phyloP scores from a whole-genome alignment of 805 yeast species.

The Crinitomyces ghanaensis region DNA sequence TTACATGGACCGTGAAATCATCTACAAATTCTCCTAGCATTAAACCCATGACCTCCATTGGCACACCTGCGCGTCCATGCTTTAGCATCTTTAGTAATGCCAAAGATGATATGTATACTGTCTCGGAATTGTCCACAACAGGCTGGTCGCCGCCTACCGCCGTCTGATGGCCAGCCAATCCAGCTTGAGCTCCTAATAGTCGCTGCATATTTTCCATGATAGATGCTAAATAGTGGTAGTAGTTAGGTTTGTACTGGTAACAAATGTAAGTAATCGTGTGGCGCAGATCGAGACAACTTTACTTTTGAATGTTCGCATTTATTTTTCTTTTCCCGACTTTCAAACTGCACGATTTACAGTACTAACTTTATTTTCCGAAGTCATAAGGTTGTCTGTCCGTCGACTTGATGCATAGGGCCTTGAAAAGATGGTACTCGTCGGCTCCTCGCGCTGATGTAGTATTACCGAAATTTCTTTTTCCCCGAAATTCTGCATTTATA shows the following conservation, averaged over 20 bases:
- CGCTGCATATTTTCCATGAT: slow-evolving; percentile 25
- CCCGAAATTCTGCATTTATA: too few relatives aligned
- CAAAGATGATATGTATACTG: slow-evolving; percentile 89
- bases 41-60: slow-evolving; percentile 91
- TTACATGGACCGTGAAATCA: slow-evolving; percentile 92
- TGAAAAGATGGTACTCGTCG: too few relatives aligned
- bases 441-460: too few relatives aligned
- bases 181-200: slow-evolving; percentile 24
- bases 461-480: too few relatives aligned
- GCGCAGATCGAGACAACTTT: too few relatives aligned
- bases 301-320: too few relatives aligned
- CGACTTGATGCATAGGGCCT: too few relatives aligned
- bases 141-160: slow-evolving; percentile 53
- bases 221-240: not conserved
- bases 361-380: too few relatives aligned
- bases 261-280: too few relatives aligned
- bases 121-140: slow-evolving; percentile 88
- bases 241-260: not conserved
- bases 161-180: slow-evolving; percentile 22
- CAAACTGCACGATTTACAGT: too few relatives aligned
- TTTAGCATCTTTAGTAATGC: slow-evolving; percentile 94
- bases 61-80: slow-evolving; percentile 74
- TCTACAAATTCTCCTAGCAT: slow-evolving; percentile 98
- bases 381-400: too few relatives aligned
- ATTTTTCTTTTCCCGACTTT: too few relatives aligned